phyloP scores from a whole-genome alignment of 805 yeast species.

The Cyberlindnera xylosilytica region DNA sequence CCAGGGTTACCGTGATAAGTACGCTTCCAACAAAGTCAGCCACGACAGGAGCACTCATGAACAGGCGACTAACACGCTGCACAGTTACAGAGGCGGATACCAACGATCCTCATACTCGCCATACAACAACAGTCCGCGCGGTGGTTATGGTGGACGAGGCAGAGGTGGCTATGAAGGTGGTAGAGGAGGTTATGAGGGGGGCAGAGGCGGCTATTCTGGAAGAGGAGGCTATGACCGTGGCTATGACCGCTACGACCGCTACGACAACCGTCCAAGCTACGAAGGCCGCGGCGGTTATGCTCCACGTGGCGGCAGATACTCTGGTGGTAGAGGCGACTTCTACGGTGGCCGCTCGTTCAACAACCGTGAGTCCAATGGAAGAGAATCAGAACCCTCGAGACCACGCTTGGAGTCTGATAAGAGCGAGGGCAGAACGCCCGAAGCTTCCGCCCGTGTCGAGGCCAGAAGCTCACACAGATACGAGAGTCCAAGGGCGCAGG shows the following conservation, averaged over 20 bases:
- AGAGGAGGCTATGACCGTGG: constrained; percentile 1
- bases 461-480: no score
- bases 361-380: constrained; percentile 6
- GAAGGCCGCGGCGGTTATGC: background rate
- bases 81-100: constrained; percentile 16
- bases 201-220: constrained; percentile 1
- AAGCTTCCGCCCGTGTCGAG: no score
- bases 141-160: constrained; percentile 1
- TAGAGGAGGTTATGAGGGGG: background rate
- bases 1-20: background rate
- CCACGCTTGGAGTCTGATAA: background rate
- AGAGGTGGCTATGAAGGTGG: constrained; percentile 1
- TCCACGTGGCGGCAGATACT: constrained; percentile 2
- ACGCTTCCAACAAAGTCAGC: no score
- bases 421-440: background rate
- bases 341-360: constrained; percentile 6
- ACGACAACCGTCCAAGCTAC: no score
- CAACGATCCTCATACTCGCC: constrained; percentile 12
- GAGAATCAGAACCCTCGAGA: constrained; percentile 5
- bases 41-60: no score
- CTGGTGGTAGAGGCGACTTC: constrained; percentile 7
- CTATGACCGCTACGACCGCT: no score
- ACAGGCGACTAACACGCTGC: constrained; percentile 1
- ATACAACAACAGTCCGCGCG: constrained; percentile 8
- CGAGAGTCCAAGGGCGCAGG: no score